Percentiles rank a stretch among this genome's conserved stretches.
Evolutionary conservation across 177 flowering plant species (phyloP).

Genomic region (Vitis hybrid): DNA sequence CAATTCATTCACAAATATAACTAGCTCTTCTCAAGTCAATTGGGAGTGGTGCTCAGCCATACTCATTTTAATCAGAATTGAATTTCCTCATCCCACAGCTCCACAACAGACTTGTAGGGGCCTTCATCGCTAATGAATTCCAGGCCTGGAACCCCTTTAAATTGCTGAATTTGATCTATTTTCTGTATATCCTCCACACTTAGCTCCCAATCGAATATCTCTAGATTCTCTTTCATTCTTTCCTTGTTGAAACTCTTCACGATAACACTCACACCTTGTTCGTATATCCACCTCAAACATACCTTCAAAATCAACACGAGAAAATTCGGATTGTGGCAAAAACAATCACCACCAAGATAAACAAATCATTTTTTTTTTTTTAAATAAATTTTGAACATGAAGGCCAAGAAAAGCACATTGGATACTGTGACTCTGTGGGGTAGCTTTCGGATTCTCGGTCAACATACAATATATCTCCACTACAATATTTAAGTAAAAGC

Average conservation of each 20-base stretch:
- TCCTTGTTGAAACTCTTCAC: constrained; percentile 26
- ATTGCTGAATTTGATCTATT: constrained; percentile 11
- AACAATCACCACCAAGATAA: too few species aligned
- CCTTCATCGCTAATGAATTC: not conserved
- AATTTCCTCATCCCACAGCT: constrained; percentile 14
- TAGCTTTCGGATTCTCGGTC: too few species aligned
- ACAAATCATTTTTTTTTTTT: too few species aligned
- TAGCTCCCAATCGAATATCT: constrained; percentile 20
- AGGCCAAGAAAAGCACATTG: too few species aligned
- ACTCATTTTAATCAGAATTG: not conserved
- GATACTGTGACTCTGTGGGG: too few species aligned
- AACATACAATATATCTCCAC: too few species aligned
- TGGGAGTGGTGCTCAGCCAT: too few species aligned
- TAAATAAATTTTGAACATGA: too few species aligned
- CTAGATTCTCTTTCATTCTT: constrained; percentile 22
- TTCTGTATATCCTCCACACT: constrained; percentile 10
- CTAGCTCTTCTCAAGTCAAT: too few species aligned
- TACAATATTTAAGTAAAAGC: too few species aligned
- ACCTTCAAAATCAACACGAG: constrained; percentile 4
- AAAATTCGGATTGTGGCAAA: too few species aligned
- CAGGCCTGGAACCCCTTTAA: not conserved
- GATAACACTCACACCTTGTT: constrained; percentile 19
- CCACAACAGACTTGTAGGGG: constrained; percentile 9
- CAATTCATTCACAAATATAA: too few species aligned
- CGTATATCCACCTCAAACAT: constrained; percentile 21